A percentile compares a stretch with the other conserved stretches of the same genome.
Conservation (phyloP, 2,329 filamentous ascomycete genomes). For the Apiospora marii region DNA sequence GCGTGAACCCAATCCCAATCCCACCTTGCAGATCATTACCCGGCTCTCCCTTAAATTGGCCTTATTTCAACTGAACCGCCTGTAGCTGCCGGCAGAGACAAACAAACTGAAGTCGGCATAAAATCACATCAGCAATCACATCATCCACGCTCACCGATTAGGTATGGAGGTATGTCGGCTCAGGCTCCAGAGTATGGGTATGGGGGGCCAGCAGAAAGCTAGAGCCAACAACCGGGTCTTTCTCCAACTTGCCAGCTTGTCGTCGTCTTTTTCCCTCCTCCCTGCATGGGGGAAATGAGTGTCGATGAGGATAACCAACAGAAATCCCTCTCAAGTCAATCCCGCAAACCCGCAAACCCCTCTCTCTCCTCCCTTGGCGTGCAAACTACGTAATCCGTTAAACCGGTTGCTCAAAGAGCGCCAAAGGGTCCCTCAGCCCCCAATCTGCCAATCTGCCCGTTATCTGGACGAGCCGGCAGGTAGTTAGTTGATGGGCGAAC, state of each 20-base stretch:
- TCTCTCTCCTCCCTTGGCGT: constrained; percentile 8
- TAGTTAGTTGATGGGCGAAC: neutral
- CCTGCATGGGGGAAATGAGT: constrained; percentile 21
- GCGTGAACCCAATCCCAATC: neutral
- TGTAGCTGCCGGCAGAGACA: neutral
- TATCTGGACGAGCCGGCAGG: neutral
- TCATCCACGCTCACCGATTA: constrained; percentile 1
- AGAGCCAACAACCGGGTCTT: neutral
- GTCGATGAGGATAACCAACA: constrained; percentile 7
- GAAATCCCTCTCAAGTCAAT: neutral
- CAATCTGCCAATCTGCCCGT: neutral
- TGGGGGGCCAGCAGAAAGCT: neutral
- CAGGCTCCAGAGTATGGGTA: neutral
- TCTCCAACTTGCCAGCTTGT: neutral
- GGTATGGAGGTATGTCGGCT: neutral
- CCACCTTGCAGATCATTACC: neutral
- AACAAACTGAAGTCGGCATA: constrained; percentile 5
- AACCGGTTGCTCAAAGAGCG: neutral
- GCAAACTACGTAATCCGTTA: neutral
- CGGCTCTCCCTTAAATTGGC: neutral
- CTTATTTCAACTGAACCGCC: constrained; percentile 11
- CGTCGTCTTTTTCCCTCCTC: neutral
- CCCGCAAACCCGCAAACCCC: neutral
- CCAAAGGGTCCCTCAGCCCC: too few species aligned
- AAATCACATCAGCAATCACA: neutral